phyloP scores from a whole-genome alignment of 2,329 filamentous ascomycete species.

The Coniochaeta hoffmannii region DNA sequence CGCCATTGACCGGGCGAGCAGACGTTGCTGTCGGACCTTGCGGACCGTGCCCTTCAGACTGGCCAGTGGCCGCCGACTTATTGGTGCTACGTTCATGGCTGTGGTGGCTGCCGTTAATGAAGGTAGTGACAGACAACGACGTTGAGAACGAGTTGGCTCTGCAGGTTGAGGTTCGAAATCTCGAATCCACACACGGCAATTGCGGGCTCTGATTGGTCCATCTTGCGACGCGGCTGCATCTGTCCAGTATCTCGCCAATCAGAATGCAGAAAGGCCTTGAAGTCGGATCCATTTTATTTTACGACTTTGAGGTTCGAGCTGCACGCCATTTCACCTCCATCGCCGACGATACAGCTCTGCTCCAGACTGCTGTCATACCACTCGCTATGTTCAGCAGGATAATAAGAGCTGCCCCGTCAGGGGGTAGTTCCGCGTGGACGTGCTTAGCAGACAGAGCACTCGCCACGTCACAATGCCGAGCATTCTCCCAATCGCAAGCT shows the following conservation, averaged over 20 bases:
- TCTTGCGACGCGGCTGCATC: neutral
- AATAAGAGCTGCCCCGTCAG: neutral
- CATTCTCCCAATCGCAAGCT: neutral
- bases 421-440: neutral
- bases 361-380: neutral
- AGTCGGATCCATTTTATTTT: neutral
- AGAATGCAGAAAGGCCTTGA: neutral
- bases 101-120: slow-evolving; percentile 14
- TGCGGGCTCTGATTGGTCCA: slow-evolving; percentile 27
- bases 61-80: slow-evolving; percentile 57
- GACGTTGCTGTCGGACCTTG: slow-evolving; percentile 43
- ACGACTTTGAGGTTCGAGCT: neutral
- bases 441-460: neutral
- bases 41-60: slow-evolving; percentile 61
- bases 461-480: neutral
- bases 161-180: slow-evolving; percentile 5
- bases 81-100: slow-evolving; percentile 51
- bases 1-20: slow-evolving; percentile 38
- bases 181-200: slow-evolving; percentile 5
- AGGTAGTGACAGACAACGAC: neutral
- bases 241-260: neutral
- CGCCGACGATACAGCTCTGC: neutral
- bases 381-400: slow-evolving; percentile 1
- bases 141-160: neutral
- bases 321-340: neutral